Evolutionary conservation across 2,329 filamentous ascomycete species (phyloP), one percentile per base, ranked within the genome.

Genomic region (Chaetomium globosum): DNA sequence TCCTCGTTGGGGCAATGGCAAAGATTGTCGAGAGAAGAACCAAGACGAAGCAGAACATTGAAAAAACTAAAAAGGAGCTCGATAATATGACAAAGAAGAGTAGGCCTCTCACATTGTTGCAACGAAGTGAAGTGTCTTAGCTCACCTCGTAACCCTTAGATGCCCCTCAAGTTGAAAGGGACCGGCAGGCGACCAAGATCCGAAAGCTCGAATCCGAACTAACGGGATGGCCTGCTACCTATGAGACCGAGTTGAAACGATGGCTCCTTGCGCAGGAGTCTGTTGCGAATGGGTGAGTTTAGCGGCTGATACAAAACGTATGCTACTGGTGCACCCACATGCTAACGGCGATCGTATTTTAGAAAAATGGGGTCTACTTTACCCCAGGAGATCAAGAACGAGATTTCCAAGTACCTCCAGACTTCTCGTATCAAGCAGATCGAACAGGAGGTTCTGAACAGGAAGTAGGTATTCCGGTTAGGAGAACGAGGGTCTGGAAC

Each of bases 351-450:
- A 23, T 52, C 19, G 12, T 9, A 28, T 28, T 52, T 2, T 9
- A 52, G 49, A 1, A 28, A 21, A 19, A 19, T 9, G 2, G 9
- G 33, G 33, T 28, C 21, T 9, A 6, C 21, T 16, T 28, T 52
- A 8, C 49, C 49, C 49, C 49, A 52, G 49, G 49, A 52, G n/a
- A 28, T 52, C n/a, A 52, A 52, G 49, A 52, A 52, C 21, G 49
- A 52, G 49, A 52, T 52, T 52, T 52, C 49, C 49, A 52, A 52
- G 23, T 28, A 52, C 26, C 49, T 52, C 49, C 49, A 52, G 49
- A 52, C 49, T 23, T 1, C 6, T 1, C 49, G 49, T 19, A 52
- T 52, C 26, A 13, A 6, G 5, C 49, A 52, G n/a, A 52, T 52
- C n/a, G 49, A 52, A 9, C 7, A 13, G 6, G 49, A 52, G 23